A percentile compares a stretch with the other conserved stretches of the same genome.
Conservation (phyloP, 352 stramenopile species). For the Ochromonadaceae sp. region DNA sequence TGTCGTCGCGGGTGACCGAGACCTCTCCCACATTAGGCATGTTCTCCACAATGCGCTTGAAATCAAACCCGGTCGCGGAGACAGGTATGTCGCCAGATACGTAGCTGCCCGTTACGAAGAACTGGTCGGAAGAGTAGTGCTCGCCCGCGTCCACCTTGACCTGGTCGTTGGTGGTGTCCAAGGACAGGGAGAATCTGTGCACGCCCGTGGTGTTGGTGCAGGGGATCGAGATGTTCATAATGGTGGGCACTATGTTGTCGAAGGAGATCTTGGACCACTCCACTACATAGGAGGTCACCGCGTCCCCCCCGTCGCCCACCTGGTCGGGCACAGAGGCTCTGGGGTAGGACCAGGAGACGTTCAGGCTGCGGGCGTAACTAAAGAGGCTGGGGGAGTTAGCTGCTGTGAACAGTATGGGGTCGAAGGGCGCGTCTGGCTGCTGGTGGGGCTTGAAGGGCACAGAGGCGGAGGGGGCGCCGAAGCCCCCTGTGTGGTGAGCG, state of each 20-base stretch:
- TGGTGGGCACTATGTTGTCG: not conserved
- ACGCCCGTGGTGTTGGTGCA: constrained; percentile 7
- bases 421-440: constrained; percentile 61
- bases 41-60: constrained; percentile 69
- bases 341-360: constrained; percentile 15
- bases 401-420: constrained; percentile 32
- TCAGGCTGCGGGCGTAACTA: constrained; percentile 3
- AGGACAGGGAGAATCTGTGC: constrained; percentile 18
- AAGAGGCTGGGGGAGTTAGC: constrained; percentile 16
- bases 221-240: constrained; percentile 13
- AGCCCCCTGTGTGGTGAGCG: constrained; percentile 75
- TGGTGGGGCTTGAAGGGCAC: constrained; percentile 58
- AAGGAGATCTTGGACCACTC: constrained; percentile 75
- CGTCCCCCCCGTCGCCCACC: constrained; percentile 59
- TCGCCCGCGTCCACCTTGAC: not conserved
- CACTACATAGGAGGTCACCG: constrained; percentile 68
- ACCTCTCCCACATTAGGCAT: constrained; percentile 81
- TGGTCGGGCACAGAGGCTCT: constrained; percentile 30
- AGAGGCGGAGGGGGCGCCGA: constrained; percentile 46
- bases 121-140: constrained; percentile 8
- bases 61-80: constrained; percentile 37
- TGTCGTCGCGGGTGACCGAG: constrained; percentile 33
- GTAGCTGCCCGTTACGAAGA: constrained; percentile 26
- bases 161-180: constrained; percentile 1
- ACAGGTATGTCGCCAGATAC: constrained; percentile 44